A percentile compares a stretch with the other conserved stretches of the same genome.
Evolutionary conservation across 2,329 filamentous ascomycete genomes (phyloP).

Genomic region (Trichoderma sp.): DNA sequence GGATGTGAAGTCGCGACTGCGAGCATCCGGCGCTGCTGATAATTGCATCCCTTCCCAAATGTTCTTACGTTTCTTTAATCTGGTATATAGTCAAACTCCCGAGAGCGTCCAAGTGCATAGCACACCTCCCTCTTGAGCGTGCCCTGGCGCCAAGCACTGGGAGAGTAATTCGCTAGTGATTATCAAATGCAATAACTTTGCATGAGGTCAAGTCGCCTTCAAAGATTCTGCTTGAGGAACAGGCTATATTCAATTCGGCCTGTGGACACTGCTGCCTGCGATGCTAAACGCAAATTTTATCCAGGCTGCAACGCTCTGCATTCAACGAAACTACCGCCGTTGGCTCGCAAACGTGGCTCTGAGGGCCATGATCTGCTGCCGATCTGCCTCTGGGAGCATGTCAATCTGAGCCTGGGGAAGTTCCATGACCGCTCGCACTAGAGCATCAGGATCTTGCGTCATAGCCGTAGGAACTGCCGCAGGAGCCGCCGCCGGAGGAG

Average conservation of each 20-base stretch:
- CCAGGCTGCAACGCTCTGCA: background rate
- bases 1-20: background rate
- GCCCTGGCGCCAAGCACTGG: background rate
- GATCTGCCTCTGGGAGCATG: slow-evolving; percentile 69
- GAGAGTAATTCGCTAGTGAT: background rate
- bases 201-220: background rate
- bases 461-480: slow-evolving; percentile 37
- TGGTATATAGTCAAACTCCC: background rate
- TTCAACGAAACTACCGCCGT: slow-evolving; percentile 27
- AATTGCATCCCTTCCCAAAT: background rate
- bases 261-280: background rate
- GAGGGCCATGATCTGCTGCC: slow-evolving; percentile 75
- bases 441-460: slow-evolving; percentile 60
- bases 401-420: slow-evolving; percentile 80
- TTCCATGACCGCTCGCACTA: slow-evolving; percentile 77
- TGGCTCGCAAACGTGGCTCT: slow-evolving; percentile 58
- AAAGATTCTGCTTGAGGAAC: background rate
- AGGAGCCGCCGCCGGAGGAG: slow-evolving; percentile 31
- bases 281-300: background rate
- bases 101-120: background rate
- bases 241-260: background rate
- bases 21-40: background rate
- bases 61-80: background rate
- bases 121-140: background rate
- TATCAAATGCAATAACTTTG: background rate